A percentile compares a stretch with the other conserved stretches of the same genome.
Evolutionary conservation across 371 early-diverging fungal genomes (phyloP).

Genomic region (Mortierella sp.): DNA sequence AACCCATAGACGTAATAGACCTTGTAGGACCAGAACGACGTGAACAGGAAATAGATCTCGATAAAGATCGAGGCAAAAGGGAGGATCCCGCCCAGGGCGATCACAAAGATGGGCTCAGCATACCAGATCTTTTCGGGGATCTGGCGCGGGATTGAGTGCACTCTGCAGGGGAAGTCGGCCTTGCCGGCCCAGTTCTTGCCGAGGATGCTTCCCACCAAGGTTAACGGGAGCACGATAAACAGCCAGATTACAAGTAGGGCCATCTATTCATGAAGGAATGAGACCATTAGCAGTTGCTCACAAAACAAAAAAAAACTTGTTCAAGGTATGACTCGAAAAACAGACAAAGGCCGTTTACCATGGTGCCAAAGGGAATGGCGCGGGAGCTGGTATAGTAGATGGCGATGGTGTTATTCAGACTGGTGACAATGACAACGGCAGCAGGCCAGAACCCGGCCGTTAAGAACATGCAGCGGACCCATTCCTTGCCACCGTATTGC

Average conservation of each 20-base stretch:
- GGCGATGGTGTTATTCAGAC: conserved; percentile 80
- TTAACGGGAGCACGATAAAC: conserved; percentile 80
- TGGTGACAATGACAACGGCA: conserved; percentile 67
- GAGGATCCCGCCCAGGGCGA: conserved; percentile 79
- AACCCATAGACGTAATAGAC: conserved; percentile 91
- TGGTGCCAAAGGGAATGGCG: conserved; percentile 84
- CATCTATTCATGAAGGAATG: conserved; percentile 33
- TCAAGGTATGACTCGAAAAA: not conserved
- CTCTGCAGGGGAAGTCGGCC: conserved; percentile 83
- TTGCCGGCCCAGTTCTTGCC: conserved; percentile 79
- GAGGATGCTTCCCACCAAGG: conserved; percentile 82
- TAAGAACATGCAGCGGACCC: conserved; percentile 79
- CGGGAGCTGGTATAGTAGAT: conserved; percentile 81
- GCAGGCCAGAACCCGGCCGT: conserved; percentile 84
- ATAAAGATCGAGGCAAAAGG: conserved; percentile 90
- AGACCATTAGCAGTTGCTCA: not conserved
- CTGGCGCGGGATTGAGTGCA: conserved; percentile 85
- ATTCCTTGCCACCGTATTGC: conserved; percentile 81
- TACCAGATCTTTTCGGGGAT: conserved; percentile 87
- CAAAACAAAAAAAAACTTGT: not conserved
- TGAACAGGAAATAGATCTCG: conserved; percentile 89
- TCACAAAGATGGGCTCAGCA: conserved; percentile 73
- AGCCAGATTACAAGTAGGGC: conserved; percentile 82
- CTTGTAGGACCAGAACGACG: conserved; percentile 89
- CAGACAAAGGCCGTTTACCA: conserved; percentile 59